These are phyloP conservation scores for Ammopiptanthus mongolicus DNA, from an alignment of 306 rosid species.

Conservation along the genomic window DNA sequence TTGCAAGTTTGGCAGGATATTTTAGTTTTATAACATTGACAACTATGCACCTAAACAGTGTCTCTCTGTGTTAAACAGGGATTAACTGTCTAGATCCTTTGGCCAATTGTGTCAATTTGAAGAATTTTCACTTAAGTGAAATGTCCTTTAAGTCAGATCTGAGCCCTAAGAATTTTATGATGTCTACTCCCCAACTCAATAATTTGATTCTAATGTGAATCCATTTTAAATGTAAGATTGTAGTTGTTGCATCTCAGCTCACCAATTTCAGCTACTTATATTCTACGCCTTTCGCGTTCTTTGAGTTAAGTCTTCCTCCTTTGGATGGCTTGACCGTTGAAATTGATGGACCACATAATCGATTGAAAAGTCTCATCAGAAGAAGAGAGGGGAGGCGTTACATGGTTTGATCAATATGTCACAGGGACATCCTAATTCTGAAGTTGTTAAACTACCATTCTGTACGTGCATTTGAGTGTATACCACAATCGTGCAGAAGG, in stretches of 20 bases:
- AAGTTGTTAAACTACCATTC: conserved; percentile 32
- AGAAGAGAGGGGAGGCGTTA: conserved; percentile 2
- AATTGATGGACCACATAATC: conserved; percentile 28
- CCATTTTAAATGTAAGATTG: conserved; percentile 38
- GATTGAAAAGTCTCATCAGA: conserved; percentile 16
- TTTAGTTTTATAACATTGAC: conserved; percentile 42
- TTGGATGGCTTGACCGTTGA: conserved; percentile 29
- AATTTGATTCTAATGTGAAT: conserved; percentile 32
- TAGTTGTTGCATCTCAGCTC: conserved; percentile 38
- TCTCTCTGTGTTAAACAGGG: conserved; percentile 31
- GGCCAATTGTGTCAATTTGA: conserved; percentile 35
- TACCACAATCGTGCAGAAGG: conserved; percentile 19
- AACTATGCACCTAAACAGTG: conserved; percentile 38
- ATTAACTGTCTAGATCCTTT: conserved; percentile 27
- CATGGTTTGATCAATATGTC: conserved; percentile 42
- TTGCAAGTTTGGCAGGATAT: conserved; percentile 22
- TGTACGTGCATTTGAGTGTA: no score
- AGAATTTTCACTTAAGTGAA: conserved; percentile 35
- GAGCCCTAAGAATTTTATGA: conserved; percentile 39
- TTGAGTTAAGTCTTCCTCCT: conserved; percentile 39
- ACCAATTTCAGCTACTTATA: conserved; percentile 40
- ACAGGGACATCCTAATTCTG: conserved; percentile 22
- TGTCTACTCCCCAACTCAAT: conserved; percentile 40
- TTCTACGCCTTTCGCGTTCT: conserved; percentile 26
- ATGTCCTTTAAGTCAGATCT: conserved; percentile 33